Conservation (phyloP, 768 basidiomycete species). For the Amanita exitialis region DNA sequence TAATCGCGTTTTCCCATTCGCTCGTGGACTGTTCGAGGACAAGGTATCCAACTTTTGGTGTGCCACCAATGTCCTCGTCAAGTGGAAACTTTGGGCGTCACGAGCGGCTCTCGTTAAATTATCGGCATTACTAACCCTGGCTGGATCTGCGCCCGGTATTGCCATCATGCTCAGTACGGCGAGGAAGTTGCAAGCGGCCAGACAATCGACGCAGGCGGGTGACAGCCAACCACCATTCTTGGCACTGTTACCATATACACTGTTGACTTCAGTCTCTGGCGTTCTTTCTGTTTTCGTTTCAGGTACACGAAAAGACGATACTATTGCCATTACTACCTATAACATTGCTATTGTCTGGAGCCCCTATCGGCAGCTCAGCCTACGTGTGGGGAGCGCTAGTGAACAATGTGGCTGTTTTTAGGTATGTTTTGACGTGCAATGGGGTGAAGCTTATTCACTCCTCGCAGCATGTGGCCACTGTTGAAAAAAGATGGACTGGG, state of each 20-base stretch:
- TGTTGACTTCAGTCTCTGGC: conserved; percentile 78
- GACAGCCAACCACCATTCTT: conserved; percentile 35
- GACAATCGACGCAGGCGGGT: not conserved
- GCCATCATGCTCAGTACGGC: conserved; percentile 29
- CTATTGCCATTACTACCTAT: conserved; percentile 79
- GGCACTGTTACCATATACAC: conserved; percentile 67
- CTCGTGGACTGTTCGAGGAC: conserved; percentile 86
- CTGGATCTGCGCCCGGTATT: conserved; percentile 63
- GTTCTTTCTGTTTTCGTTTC: conserved; percentile 95
- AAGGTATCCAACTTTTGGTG: conserved; percentile 99
- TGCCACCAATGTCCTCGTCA: conserved; percentile 79
- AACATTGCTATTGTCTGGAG: conserved; percentile 59
- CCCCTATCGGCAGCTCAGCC: conserved; percentile 39
- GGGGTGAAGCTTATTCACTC: not conserved
- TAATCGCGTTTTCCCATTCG: conserved; percentile 83
- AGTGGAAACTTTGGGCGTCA: conserved; percentile 60
- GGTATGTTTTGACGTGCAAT: conserved; percentile 35
- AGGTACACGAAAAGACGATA: conserved; percentile 94
- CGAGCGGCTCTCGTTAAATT: conserved; percentile 46
- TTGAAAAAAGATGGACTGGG: conserved; percentile 70
- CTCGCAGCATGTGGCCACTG: conserved; percentile 85
- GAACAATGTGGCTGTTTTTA: conserved; percentile 83
- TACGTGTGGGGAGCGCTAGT: conserved; percentile 67
- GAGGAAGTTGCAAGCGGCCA: conserved; percentile 16
- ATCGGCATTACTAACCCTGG: conserved; percentile 53